Percentiles rank a stretch among this genome's conserved stretches.
Conservation (phyloP, 768 basidiomycete genomes). For the Boletales sp. region DNA sequence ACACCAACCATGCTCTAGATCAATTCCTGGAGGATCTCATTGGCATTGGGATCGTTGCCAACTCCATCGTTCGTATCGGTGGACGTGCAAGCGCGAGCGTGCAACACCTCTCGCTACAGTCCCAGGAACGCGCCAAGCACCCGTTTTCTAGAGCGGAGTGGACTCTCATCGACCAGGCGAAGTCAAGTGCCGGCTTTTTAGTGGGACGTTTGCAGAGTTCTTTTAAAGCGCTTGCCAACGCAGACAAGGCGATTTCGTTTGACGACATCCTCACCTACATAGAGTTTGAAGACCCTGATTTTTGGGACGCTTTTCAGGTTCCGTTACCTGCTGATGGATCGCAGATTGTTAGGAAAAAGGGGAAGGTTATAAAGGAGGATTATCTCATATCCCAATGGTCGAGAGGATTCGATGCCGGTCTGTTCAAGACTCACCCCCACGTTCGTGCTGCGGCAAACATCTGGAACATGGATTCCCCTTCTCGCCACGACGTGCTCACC, state of each 20-base stretch:
- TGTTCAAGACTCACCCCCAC: slow-evolving; percentile 29
- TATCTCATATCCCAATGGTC: slow-evolving; percentile 52
- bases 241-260: slow-evolving; percentile 8
- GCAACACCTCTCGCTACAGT: slow-evolving; percentile 43
- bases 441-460: slow-evolving; percentile 24
- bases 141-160: slow-evolving; percentile 34
- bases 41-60: slow-evolving; percentile 50
- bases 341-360: slow-evolving; percentile 37
- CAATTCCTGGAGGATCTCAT: slow-evolving; percentile 64
- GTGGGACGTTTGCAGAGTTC: slow-evolving; percentile 23
- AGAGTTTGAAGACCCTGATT: slow-evolving; percentile 49
- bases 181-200: slow-evolving; percentile 16
- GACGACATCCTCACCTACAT: slow-evolving; percentile 42
- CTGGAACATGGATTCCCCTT: slow-evolving; percentile 36
- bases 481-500: slow-evolving; percentile 25
- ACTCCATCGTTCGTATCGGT: slow-evolving; percentile 52
- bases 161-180: slow-evolving; percentile 39
- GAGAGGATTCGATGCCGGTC: slow-evolving; percentile 41
- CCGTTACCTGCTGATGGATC: slow-evolving; percentile 44
- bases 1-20: slow-evolving; percentile 73
- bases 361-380: slow-evolving; percentile 30
- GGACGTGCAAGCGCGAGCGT: slow-evolving; percentile 53
- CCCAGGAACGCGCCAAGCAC: slow-evolving; percentile 29
- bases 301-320: slow-evolving; percentile 42
- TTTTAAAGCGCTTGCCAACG: slow-evolving; percentile 29